Base-by-base conservation (phyloP, 495 filamentous ascomycete species). In the Hyaloscypha bicolor region DNA sequence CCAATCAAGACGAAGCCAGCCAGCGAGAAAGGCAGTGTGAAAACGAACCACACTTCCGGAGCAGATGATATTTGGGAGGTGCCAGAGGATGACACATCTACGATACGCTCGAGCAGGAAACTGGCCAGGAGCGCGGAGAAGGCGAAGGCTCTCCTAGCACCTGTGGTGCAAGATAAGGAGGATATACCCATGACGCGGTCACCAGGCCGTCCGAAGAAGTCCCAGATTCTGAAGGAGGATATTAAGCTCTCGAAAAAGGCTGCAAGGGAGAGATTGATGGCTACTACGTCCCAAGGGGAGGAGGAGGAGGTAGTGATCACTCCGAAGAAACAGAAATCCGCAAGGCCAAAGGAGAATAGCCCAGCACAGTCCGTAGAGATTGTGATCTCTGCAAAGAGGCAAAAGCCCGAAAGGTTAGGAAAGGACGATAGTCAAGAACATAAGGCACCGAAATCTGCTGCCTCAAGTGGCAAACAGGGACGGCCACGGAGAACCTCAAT, bases 181-280 rank as follows among this genome's bases (percentile, higher is more conserved):
- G 52, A 19, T 19, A 65, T 6, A n/a, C 56, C 42, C 9, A 45
- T 29, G 12, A 57, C 33, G 12, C 52, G 61, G 9, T 37, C 52
- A 31, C 64, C 22, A 19, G 65, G 64, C 11, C 51, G 59, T 29
- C 67, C 68, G 56, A 53, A 61, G 25, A 73, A 73, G 48, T 42
- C 51, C 0, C 53, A 63, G 37, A 52, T 70, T 12, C 60, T 73
- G 31, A 73, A 63, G 52, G 63, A 68, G 9, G 71, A 53, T 22
- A 65, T 68, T 29, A 31, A 60, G 16, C 35, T 66, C 25, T 65
- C 71, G 9, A 70, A 63, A 4, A 52, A 70, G 48, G 71, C 59
- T 30, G 59, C 29, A 35, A n/a, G 65, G n/a, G 57, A 68, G 12
- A 52, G 39, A 42, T 39, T 73, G 63, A 62, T 42, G 22, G 65